Conservation (phyloP, 495 filamentous ascomycete genomes). For the Astrothelium macrocarpum region DNA sequence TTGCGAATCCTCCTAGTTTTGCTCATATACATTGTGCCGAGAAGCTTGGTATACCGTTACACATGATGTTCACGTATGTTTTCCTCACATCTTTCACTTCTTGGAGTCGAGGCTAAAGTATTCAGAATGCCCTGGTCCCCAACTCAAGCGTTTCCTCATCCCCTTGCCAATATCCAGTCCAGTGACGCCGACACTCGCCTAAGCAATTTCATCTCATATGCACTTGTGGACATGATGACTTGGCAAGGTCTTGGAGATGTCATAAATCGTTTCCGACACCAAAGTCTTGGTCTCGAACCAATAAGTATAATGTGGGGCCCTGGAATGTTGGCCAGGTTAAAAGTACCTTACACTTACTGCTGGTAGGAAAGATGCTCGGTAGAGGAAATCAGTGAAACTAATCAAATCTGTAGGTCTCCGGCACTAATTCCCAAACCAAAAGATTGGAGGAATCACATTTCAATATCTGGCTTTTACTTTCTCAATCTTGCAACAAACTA, state of each 20-base stretch:
- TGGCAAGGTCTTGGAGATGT: conserved; percentile 59
- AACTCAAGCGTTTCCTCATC: conserved; percentile 48
- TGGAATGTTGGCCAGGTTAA: conserved; percentile 33
- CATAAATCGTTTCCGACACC: conserved; percentile 47
- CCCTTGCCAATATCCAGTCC: conserved; percentile 45
- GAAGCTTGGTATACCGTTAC: conserved; percentile 50
- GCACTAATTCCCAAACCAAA: conserved; percentile 51
- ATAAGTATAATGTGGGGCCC: conserved; percentile 43
- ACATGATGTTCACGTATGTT: conserved; percentile 53
- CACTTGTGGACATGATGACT: conserved; percentile 53
- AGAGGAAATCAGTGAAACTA: not conserved
- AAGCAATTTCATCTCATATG: conserved; percentile 52
- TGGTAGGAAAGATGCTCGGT: conserved; percentile 31
- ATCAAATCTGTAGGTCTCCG: conserved; percentile 37
- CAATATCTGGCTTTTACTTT: conserved; percentile 56
- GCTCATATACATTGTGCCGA: conserved; percentile 58
- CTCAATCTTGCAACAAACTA: conserved; percentile 40
- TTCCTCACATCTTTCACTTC: not conserved
- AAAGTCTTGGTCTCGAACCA: conserved; percentile 43
- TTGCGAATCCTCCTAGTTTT: conserved; percentile 59
- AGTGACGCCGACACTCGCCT: conserved; percentile 36
- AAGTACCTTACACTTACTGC: conserved; percentile 54
- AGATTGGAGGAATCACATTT: conserved; percentile 52
- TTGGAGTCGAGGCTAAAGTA: not conserved
- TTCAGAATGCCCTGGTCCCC: conserved; percentile 46